Base-by-base conservation (phyloP, 176 grass and related monocot species). In the Alloteropsis semialata region DNA sequence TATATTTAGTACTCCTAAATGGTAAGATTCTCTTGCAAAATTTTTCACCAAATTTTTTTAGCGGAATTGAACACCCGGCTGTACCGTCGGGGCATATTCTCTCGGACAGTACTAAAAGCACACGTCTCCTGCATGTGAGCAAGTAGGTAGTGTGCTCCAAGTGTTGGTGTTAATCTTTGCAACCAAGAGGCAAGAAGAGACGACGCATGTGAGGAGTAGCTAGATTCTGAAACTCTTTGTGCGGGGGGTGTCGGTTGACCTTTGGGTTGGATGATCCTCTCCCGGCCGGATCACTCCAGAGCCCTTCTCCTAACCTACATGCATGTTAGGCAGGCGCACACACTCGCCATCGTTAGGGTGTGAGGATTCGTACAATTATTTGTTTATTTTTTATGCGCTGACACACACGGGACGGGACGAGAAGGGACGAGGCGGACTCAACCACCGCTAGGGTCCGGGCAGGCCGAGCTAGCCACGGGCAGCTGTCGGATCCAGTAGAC, bases 271-370 rank as follows among this genome's bases (percentile, higher is more conserved):
- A 76, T 16, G 50, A 67, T 29, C 55, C 69, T 39, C 15, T 16
- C n/a, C n/a, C n/a, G n/a, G n/a, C n/a, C 1, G 58, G 44, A 65
- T 66, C 59, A 67, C 18, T 68, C 65, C 29, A 56, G 19, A 59
- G 30, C 41, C 17, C 10, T 36, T 5, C 5, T 39, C 74, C 36
- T 53, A 87, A 68, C 58, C 65, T 6, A 79, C 10, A 44, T 43
- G 53, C 24, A 78, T 49, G 81, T 80, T 89, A 75, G 87, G 87
- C 87, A 16, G n/a, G 49, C 30, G 14, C 1, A 27, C 68, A 9
- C 49, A 41, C 29, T 12, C 34, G 9, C 32, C 0, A 5, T 22
- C 18, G 28, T 53, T 36, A 22, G 62, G 51, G 12, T 54, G 10
- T 37, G 62, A 67, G 38, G 22, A 54, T 19, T 51, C 30, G 61